Evolutionary conservation across 805 yeast genomes (phyloP).

Genomic region (Metschnikowia henanensis): DNA sequence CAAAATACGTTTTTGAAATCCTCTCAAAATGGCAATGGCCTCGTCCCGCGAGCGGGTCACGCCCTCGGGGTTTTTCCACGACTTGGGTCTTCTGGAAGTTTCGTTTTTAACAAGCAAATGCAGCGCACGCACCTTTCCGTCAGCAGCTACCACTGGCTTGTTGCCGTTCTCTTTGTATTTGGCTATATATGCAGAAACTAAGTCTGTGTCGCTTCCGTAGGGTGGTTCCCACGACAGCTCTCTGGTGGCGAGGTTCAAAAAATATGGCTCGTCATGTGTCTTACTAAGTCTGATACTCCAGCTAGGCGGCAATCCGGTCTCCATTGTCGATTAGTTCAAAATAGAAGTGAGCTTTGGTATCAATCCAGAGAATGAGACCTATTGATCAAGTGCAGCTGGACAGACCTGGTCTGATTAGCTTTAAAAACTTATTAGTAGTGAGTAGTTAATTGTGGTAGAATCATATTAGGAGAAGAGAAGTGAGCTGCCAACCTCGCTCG

Average conservation of each 20-base stretch:
- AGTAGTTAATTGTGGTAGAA: too few relatives aligned
- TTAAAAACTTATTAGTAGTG: too few relatives aligned
- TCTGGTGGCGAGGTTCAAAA: slow-evolving; percentile 63
- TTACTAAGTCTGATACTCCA: slow-evolving; percentile 83
- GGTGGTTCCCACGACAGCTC: slow-evolving; percentile 94
- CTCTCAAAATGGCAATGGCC: slow-evolving; percentile 63
- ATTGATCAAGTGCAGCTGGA: too few relatives aligned
- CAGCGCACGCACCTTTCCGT: slow-evolving; percentile 69
- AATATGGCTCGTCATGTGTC: slow-evolving; percentile 85
- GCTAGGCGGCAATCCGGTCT: slow-evolving; percentile 79
- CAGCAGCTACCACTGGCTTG: slow-evolving; percentile 32
- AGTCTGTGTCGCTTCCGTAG: slow-evolving; percentile 66
- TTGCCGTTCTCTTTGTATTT: slow-evolving; percentile 32
- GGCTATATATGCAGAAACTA: slow-evolving; percentile 57
- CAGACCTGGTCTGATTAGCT: too few relatives aligned
- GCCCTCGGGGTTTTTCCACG: slow-evolving; percentile 76
- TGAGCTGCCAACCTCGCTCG: too few relatives aligned
- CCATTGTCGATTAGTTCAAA: slow-evolving; percentile 19
- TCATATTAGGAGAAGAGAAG: too few relatives aligned
- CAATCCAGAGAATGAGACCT: too few relatives aligned
- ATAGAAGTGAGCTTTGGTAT: too few relatives aligned
- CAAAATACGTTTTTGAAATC: slow-evolving; percentile 56
- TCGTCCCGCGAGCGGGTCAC: slow-evolving; percentile 84
- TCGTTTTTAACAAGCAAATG: slow-evolving; percentile 84
- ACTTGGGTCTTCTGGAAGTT: slow-evolving; percentile 87